phyloP scores from a whole-genome alignment of 352 stramenopile genomes.

The Phytophthora sansomeana region DNA sequence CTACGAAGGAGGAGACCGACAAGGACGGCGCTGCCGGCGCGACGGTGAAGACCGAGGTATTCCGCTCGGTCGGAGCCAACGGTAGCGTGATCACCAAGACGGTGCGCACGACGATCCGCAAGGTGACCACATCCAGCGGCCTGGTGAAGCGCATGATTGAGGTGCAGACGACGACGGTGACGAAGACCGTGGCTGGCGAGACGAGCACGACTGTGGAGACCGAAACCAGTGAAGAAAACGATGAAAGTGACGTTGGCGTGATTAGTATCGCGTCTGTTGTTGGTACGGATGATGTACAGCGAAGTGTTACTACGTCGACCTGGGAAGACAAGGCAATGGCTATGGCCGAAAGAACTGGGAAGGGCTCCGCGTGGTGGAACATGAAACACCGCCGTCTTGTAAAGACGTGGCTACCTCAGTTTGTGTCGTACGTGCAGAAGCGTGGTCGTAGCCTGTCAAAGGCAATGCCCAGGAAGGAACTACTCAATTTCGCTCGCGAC shows the following conservation, averaged over 20 bases:
- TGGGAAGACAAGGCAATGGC: conserved; percentile 22
- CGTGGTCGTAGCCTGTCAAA: conserved; percentile 38
- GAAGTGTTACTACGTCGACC: background rate
- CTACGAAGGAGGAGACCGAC: conserved; percentile 25
- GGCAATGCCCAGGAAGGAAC: conserved; percentile 35
- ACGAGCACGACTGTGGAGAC: conserved; percentile 30
- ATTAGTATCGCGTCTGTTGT: conserved; percentile 24
- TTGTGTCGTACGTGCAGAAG: conserved; percentile 44
- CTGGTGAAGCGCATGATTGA: conserved; percentile 35
- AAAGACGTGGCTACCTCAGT: conserved; percentile 41
- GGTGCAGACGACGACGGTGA: conserved; percentile 39
- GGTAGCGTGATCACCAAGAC: conserved; percentile 39
- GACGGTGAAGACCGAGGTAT: conserved; percentile 39
- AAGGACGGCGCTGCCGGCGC: conserved; percentile 25
- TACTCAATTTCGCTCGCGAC: conserved; percentile 43
- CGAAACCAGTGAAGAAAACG: conserved; percentile 19
- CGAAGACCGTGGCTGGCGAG: conserved; percentile 26
- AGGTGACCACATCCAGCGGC: conserved; percentile 28
- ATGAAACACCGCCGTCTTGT: conserved; percentile 38
- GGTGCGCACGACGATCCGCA: conserved; percentile 38
- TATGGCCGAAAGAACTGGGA: conserved; percentile 16
- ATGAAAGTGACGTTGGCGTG: background rate
- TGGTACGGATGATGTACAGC: conserved; percentile 21
- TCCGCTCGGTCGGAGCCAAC: conserved; percentile 27
- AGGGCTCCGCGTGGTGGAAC: conserved; percentile 36